Evolutionary conservation across 805 yeast genomes (phyloP).

Genomic region (Yarrowia yakushimensis): DNA sequence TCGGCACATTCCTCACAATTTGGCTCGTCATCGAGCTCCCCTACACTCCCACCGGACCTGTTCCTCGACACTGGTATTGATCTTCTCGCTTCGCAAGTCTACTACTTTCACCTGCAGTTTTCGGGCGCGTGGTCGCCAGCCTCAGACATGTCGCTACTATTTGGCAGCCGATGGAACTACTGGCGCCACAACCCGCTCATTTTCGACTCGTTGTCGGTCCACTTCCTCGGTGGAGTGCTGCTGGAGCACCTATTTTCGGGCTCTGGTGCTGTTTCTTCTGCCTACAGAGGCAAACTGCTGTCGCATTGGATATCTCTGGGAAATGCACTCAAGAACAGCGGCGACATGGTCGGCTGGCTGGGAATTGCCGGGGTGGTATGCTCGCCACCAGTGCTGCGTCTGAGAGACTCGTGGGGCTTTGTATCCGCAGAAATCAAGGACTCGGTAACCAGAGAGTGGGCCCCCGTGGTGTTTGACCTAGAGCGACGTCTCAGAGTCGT

Average conservation of each 20-base stretch:
- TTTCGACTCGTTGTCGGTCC: constrained; percentile 68
- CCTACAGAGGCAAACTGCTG: constrained; percentile 56
- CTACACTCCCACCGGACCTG: constrained; percentile 39
- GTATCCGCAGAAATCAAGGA: constrained; percentile 59
- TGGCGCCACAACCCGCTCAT: constrained; percentile 67
- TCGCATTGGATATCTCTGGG: constrained; percentile 87
- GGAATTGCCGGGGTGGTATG: constrained; percentile 82
- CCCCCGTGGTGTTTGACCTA: constrained; percentile 84
- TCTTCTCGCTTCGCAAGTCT: constrained; percentile 60
- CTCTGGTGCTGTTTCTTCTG: constrained; percentile 26
- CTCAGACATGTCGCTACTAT: constrained; percentile 69
- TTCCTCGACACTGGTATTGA: constrained; percentile 56
- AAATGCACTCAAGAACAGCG: constrained; percentile 65
- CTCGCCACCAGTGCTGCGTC: constrained; percentile 74
- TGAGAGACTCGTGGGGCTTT: constrained; percentile 68
- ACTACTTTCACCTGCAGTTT: constrained; percentile 62
- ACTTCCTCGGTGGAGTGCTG: constrained; percentile 71
- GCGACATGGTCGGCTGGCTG: constrained; percentile 93
- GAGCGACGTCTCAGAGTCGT: constrained; percentile 67
- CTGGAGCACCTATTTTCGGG: constrained; percentile 62
- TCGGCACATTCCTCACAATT: constrained; percentile 27
- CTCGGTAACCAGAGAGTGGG: constrained; percentile 76
- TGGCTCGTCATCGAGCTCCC: constrained; percentile 33
- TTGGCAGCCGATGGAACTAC: constrained; percentile 45
- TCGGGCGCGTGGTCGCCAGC: constrained; percentile 74